Evolutionary conservation across 1,139 yeast species (phyloP).

Genomic region (Protomyces lactucae-debilis): DNA sequence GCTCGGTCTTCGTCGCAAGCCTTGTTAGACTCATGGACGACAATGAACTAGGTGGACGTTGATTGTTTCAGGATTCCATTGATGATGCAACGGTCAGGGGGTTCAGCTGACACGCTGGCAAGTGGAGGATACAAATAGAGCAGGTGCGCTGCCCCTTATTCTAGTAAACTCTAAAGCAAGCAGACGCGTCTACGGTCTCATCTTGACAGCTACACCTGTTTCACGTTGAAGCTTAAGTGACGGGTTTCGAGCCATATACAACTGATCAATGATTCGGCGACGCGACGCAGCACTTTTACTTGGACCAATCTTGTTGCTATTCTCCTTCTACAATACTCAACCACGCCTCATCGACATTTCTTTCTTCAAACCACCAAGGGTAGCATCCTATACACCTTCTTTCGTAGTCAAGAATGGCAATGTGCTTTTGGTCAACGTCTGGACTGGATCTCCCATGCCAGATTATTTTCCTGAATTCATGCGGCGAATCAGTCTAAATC

Average conservation of each 20-base stretch:
- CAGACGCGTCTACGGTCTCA: no score
- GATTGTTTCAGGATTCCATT: no score
- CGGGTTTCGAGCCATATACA: no score
- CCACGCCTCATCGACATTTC: not conserved
- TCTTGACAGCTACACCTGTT: no score
- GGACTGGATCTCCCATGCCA: constrained; percentile 3
- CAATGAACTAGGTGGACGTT: no score
- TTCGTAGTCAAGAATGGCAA: not conserved
- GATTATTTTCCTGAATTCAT: constrained; percentile 1
- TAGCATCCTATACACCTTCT: not conserved
- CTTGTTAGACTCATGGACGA: no score
- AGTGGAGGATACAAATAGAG: no score
- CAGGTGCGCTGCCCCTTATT: no score
- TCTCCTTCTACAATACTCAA: not conserved
- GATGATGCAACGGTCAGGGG: no score
- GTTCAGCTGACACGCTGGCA: no score
- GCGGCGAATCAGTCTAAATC: not conserved
- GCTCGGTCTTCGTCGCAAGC: not conserved
- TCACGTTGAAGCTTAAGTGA: no score
- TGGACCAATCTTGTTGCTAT: not conserved
- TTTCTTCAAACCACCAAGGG: not conserved
- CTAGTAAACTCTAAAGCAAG: no score
- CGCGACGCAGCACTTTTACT: not conserved
- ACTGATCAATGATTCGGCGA: not conserved
- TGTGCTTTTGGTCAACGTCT: not conserved